phyloP scores from a whole-genome alignment of 1,284 basidiomycete genomes.

The Papiliotrema nemorosa region DNA sequence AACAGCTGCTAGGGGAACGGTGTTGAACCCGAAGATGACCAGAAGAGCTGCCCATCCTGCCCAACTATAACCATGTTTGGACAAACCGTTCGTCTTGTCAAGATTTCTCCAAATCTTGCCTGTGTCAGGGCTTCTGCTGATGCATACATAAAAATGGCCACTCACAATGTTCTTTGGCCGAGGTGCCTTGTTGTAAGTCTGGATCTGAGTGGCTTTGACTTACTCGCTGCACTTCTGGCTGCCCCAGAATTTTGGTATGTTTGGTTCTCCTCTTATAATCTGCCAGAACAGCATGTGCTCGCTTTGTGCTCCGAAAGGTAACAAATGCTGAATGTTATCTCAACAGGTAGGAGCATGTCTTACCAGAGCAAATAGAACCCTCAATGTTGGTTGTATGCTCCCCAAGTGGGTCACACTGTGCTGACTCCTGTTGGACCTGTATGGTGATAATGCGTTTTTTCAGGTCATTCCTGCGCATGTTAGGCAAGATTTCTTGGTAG shows the following conservation, averaged over 20 bases:
- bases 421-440: not conserved
- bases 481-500: too few relatives aligned
- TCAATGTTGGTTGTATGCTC: not conserved
- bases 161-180: constrained; percentile 4
- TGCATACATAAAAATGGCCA: not conserved
- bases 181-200: not conserved
- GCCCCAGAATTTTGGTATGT: constrained; percentile 2
- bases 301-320: constrained; percentile 20
- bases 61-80: constrained; percentile 12
- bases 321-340: constrained; percentile 31
- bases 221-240: constrained; percentile 5
- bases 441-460: not conserved
- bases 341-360: too few relatives aligned
- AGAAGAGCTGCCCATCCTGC: constrained; percentile 21
- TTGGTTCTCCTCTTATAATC: constrained; percentile 2
- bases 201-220: not conserved
- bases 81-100: constrained; percentile 17
- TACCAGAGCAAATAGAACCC: constrained; percentile 1
- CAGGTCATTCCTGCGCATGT: constrained; percentile 1
- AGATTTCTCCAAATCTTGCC: constrained; percentile 34
- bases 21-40: constrained; percentile 30
- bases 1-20: constrained; percentile 30
- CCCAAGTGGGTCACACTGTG: not conserved
- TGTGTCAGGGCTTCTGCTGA: not conserved
- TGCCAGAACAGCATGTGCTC: constrained; percentile 17